These are phyloP conservation scores for Picochlorum costavermella DNA, from an alignment of 139 green algal species.

Conservation along the genomic window DNA sequence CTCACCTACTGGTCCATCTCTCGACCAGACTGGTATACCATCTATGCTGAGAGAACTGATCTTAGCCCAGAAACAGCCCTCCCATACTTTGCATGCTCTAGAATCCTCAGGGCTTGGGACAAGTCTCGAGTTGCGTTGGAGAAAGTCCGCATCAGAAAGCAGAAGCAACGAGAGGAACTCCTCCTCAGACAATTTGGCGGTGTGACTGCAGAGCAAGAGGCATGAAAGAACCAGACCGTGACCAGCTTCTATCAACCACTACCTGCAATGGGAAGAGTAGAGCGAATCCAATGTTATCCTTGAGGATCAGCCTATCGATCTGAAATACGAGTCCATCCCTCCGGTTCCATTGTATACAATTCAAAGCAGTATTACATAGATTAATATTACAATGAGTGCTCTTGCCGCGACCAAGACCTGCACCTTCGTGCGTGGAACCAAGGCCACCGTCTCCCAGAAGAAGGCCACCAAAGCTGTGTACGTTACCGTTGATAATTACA, in stretches of 20 bases:
- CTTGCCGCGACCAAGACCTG: neutral
- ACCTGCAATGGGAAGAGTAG: too few species aligned
- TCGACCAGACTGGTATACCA: slow-evolving; percentile 21
- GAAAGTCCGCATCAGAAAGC: neutral
- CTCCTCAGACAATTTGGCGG: slow-evolving; percentile 2
- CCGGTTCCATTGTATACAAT: too few species aligned
- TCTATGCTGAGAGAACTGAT: slow-evolving; percentile 11
- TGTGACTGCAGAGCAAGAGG: neutral
- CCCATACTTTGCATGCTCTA: neutral
- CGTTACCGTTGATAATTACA: neutral
- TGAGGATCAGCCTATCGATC: too few species aligned
- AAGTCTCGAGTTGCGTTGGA: neutral
- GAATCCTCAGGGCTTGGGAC: neutral
- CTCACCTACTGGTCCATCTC: slow-evolving; percentile 19
- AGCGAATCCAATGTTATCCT: too few species aligned
- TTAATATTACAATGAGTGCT: neutral
- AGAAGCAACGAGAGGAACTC: neutral
- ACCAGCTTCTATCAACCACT: too few species aligned
- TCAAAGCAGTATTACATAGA: neutral
- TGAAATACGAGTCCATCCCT: too few species aligned
- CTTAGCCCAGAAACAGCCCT: neutral
- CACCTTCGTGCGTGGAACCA: slow-evolving; percentile 5
- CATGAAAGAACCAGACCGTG: neutral
- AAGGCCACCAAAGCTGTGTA: neutral
- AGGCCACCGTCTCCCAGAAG: neutral